Evolutionary conservation across 1,139 yeast species (phyloP).

Genomic region (Lodderomyces oxycetoniae): DNA sequence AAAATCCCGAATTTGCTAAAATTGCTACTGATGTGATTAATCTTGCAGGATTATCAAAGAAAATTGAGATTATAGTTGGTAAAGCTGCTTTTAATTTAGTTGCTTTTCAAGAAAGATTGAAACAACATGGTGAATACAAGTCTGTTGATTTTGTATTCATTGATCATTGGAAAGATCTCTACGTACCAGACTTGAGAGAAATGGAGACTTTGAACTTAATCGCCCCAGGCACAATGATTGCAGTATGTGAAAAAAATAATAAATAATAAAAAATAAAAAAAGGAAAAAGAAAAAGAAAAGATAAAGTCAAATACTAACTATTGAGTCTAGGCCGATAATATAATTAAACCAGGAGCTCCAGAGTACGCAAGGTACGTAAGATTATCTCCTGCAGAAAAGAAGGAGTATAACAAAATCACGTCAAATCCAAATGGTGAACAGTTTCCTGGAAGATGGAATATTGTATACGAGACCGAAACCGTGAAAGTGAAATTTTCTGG

Average conservation of each 20-base stretch:
- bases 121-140: constrained; percentile 8
- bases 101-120: constrained; percentile 19
- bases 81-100: constrained; percentile 30
- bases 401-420: constrained; percentile 21
- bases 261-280: too few species aligned
- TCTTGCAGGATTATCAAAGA: constrained; percentile 33
- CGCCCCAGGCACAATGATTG: constrained; percentile 36
- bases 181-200: constrained; percentile 41
- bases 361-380: constrained; percentile 39
- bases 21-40: constrained; percentile 30
- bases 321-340: constrained; percentile 31
- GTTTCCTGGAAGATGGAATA: constrained; percentile 41
- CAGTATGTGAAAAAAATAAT: constrained; percentile 7
- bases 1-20: constrained; percentile 27
- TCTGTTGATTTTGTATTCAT: constrained; percentile 36
- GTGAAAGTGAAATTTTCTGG: constrained; percentile 12
- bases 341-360: constrained; percentile 32
- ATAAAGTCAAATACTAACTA: neutral
- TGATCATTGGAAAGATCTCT: constrained; percentile 38
- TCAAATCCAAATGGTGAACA: constrained; percentile 26
- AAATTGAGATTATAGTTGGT: constrained; percentile 35
- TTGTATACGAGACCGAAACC: constrained; percentile 34
- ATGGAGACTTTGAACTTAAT: constrained; percentile 38
- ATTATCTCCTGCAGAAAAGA: constrained; percentile 34
- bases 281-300: neutral